Conservation (phyloP, 2,329 filamentous ascomycete genomes). For the Catunica adiposa region DNA sequence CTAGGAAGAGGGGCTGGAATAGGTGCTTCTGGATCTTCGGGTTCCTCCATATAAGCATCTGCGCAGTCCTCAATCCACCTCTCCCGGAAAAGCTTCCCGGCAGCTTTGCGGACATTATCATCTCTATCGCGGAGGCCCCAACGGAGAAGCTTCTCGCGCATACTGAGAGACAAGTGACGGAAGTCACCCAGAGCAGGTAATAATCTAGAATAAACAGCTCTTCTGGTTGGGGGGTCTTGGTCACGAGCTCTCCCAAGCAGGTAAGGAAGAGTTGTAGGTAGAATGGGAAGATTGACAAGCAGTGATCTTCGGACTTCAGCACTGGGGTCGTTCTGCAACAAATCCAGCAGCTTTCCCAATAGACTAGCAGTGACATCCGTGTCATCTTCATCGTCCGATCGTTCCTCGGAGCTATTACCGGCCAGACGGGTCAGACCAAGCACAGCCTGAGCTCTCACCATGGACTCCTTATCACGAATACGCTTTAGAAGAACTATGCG, state of each 20-base stretch:
- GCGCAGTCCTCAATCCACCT: slow-evolving; percentile 97
- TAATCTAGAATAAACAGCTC: slow-evolving; percentile 73
- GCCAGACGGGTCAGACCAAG: slow-evolving; percentile 75
- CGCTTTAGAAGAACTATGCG: slow-evolving; percentile 66
- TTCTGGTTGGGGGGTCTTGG: slow-evolving; percentile 65
- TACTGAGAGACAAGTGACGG: slow-evolving; percentile 76
- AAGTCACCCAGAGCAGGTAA: slow-evolving; percentile 87
- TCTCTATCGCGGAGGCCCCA: slow-evolving; percentile 93
- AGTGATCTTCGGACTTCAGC: slow-evolving; percentile 83
- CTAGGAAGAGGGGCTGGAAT: slow-evolving; percentile 38
- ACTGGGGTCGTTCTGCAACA: slow-evolving; percentile 84
- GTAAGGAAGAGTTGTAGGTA: slow-evolving; percentile 66
- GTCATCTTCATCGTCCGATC: slow-evolving; percentile 55
- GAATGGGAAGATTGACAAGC: slow-evolving; percentile 76
- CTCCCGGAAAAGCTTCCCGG: slow-evolving; percentile 76
- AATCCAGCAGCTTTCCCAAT: slow-evolving; percentile 67
- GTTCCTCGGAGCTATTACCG: slow-evolving; percentile 54
- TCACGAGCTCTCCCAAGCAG: slow-evolving; percentile 84
- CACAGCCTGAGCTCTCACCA: slow-evolving; percentile 82
- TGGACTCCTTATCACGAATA: slow-evolving; percentile 83
- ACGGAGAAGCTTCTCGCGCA: slow-evolving; percentile 85
- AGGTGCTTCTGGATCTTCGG: slow-evolving; percentile 37
- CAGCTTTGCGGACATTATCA: slow-evolving; percentile 82
- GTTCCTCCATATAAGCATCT: slow-evolving; percentile 43
- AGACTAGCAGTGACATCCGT: slow-evolving; percentile 50